Base-by-base conservation (phyloP, 2,329 filamentous ascomycete species). In the Hypoxylon sp. region DNA sequence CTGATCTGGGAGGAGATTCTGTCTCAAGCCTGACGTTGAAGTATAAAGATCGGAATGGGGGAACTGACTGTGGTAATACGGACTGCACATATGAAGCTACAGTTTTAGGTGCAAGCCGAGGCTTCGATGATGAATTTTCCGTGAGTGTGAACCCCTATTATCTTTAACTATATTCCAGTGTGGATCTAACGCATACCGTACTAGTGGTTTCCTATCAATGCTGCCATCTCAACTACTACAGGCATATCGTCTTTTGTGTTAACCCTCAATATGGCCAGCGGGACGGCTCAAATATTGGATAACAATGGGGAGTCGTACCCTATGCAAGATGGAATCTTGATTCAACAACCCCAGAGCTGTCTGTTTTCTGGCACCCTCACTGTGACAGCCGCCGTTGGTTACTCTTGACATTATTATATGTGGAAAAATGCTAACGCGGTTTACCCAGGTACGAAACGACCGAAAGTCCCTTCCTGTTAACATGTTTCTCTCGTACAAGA, bases 171-270 rank as follows among this genome's bases (percentile, higher is more conserved):
- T n/a, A n/a, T n/a, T n/a, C n/a, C n/a, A n/a, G n/a, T n/a, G n/a
- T n/a, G n/a, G n/a, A n/a, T n/a, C n/a, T n/a, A n/a, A n/a, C n/a
- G n/a, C n/a, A n/a, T n/a, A n/a, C n/a, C n/a, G n/a, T n/a, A 4
- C 15, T 15, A 68, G 66, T 64, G 63, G 67, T 79, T 74, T 58
- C 77, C 74, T n/a, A 68, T 79, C 26, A 60, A 69, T n/a, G 60
- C 65, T 19, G 69, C 80, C 47, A 78, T 91, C 61, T 67, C 81
- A 55, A 73, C 82, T 59, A 70, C 80, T 50, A 73, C 80, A 48
- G 76, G 87, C 57, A 81, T 90, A 69, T 78, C 86, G 29, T 78
- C 86, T 58, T 81, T 88, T 71, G 75, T 74, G 55, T 65, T 84
- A 62, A 69, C 79, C 2, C 62, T 86, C 42, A 78, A 75, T 46